These are phyloP conservation scores for Wickerhamiella vanderwaltii DNA, from an alignment of 805 yeast genomes.

Conservation along the genomic window DNA sequence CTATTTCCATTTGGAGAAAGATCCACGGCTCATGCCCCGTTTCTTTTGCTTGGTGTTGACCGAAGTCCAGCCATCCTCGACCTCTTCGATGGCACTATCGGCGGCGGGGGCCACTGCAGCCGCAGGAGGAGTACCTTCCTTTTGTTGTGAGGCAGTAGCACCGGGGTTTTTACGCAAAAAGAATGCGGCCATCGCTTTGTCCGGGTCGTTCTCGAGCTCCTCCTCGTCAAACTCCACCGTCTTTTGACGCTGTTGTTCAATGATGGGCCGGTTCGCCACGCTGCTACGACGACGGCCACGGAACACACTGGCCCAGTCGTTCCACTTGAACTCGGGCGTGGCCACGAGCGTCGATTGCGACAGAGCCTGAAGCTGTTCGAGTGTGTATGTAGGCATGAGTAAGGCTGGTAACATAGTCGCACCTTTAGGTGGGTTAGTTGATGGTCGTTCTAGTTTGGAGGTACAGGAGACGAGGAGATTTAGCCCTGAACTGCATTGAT, in stretches of 20 bases:
- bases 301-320: constrained; percentile 19
- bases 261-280: constrained; percentile 7
- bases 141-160: neutral
- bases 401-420: neutral
- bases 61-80: constrained; percentile 22
- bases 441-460: neutral
- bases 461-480: no score
- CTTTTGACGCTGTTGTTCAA: neutral
- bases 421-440: neutral
- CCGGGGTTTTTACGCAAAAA: constrained; percentile 16
- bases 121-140: constrained; percentile 5
- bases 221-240: constrained; percentile 15
- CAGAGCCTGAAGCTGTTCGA: constrained; percentile 21
- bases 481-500: no score
- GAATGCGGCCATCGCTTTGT: constrained; percentile 24
- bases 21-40: constrained; percentile 2
- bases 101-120: constrained; percentile 8
- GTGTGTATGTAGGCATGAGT: constrained; percentile 25
- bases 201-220: constrained; percentile 21
- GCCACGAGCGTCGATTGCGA: constrained; percentile 22
- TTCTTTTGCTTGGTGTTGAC: constrained; percentile 14
- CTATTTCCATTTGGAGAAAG: no score
- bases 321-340: constrained; percentile 24
- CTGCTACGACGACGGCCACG: constrained; percentile 6
- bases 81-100: constrained; percentile 14